These are phyloP conservation scores for Penicillium sp. DNA, from an alignment of 2,329 filamentous ascomycete species.

Conservation along the genomic window DNA sequence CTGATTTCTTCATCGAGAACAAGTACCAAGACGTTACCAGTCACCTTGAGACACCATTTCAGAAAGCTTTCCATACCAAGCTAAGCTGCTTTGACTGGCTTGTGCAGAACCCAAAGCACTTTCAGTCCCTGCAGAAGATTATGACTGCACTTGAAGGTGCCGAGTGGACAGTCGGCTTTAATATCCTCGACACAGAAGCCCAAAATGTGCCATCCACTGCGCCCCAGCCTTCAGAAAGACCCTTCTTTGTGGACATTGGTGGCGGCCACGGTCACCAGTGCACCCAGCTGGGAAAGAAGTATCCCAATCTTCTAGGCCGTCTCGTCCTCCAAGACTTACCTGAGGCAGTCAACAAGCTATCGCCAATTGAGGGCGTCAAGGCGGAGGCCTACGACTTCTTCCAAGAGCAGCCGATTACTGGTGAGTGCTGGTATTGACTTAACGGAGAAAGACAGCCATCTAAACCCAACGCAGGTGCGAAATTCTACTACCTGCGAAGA, in stretches of 20 bases:
- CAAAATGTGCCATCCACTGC: conserved; percentile 5
- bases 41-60: conserved; percentile 28
- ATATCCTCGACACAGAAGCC: conserved; percentile 18
- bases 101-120: conserved; percentile 25
- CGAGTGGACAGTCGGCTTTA: conserved; percentile 24
- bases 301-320: conserved; percentile 33
- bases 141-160: conserved; percentile 25
- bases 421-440: neutral
- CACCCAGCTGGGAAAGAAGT: conserved; percentile 31
- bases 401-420: conserved; percentile 22
- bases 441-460: neutral
- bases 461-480: conserved; percentile 18
- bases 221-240: conserved; percentile 13
- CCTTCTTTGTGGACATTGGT: conserved; percentile 44
- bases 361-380: conserved; percentile 29
- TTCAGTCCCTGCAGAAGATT: conserved; percentile 21
- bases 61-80: conserved; percentile 30
- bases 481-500: conserved; percentile 30
- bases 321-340: conserved; percentile 45
- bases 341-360: conserved; percentile 28
- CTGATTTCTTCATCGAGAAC: conserved; percentile 30
- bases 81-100: conserved; percentile 31
- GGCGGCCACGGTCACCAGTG: conserved; percentile 44
- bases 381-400: conserved; percentile 19
- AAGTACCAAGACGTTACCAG: conserved; percentile 28